These are phyloP conservation scores for Aspergillus baeticus DNA, from an alignment of 495 filamentous ascomycete genomes.

Conservation along the genomic window DNA sequence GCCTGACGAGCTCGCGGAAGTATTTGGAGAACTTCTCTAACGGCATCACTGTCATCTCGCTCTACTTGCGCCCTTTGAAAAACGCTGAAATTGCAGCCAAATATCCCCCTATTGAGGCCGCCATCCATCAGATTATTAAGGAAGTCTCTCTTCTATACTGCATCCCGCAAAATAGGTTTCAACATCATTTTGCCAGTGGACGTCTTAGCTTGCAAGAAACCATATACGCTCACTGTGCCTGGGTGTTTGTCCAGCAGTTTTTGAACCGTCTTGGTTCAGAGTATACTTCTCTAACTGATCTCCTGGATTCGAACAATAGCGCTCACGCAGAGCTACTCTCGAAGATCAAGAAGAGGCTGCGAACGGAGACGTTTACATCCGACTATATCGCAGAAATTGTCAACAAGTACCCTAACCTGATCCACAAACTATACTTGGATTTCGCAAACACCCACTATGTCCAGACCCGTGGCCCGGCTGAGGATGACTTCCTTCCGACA, in stretches of 20 bases:
- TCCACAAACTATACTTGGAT: slow-evolving; percentile 84
- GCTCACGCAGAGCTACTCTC: slow-evolving; percentile 86
- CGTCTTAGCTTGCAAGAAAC: slow-evolving; percentile 92
- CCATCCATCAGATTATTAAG: slow-evolving; percentile 99
- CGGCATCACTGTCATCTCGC: slow-evolving; percentile 92
- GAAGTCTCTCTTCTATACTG: slow-evolving; percentile 96
- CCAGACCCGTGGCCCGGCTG: slow-evolving; percentile 65
- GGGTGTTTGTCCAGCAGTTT: slow-evolving; percentile 97
- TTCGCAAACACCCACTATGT: slow-evolving; percentile 92
- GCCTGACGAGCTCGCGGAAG: slow-evolving; percentile 91
- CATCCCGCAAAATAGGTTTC: slow-evolving; percentile 94
- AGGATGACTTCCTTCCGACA: slow-evolving; percentile 78
- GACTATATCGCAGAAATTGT: slow-evolving; percentile 98
- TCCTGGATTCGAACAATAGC: slow-evolving; percentile 77
- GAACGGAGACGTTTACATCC: slow-evolving; percentile 94
- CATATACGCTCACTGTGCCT: slow-evolving; percentile 93
- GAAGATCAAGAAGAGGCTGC: slow-evolving; percentile 92
- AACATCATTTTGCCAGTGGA: slow-evolving; percentile 83
- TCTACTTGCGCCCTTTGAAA: slow-evolving; percentile 77
- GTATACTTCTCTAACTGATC: slow-evolving; percentile 80
- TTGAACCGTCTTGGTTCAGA: slow-evolving; percentile 91
- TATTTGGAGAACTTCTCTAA: slow-evolving; percentile 99
- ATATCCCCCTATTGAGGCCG: slow-evolving; percentile 81
- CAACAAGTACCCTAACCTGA: slow-evolving; percentile 81
- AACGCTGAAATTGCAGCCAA: slow-evolving; percentile 48